Conservation (phyloP, 306 rosid species). For the Malus fusca region DNA sequence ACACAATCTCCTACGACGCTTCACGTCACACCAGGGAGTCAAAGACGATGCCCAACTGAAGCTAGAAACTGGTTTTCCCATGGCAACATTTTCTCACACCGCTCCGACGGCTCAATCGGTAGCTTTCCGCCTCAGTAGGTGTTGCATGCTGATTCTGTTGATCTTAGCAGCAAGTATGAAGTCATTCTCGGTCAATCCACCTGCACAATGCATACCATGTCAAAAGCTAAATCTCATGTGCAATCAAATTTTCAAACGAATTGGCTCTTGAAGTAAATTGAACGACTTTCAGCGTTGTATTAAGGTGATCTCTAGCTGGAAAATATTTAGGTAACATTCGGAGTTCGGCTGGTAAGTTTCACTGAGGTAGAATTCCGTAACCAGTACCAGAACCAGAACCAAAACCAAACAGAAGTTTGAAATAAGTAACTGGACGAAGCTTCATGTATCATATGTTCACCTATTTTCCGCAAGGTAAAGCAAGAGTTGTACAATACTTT, state of each 20-base stretch:
- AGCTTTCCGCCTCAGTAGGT: constrained; percentile 46
- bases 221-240: not conserved
- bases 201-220: constrained; percentile 30
- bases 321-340: too few species aligned
- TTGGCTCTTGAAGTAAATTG: not conserved
- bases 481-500: not conserved
- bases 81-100: not conserved
- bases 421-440: not conserved
- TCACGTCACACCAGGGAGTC: not conserved
- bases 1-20: not conserved
- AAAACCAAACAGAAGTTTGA: not conserved
- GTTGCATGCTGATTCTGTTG: constrained; percentile 40
- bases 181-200: constrained; percentile 86
- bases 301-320: too few species aligned
- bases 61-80: not conserved
- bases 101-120: constrained; percentile 6
- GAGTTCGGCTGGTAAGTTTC: too few species aligned
- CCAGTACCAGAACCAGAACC: not conserved
- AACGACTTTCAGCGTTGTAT: not conserved
- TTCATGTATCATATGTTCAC: not conserved
- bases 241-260: not conserved
- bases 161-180: constrained; percentile 91
- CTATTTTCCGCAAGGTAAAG: not conserved
- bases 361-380: too few species aligned
- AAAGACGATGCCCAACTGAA: not conserved